Conservation (phyloP, 2,329 filamentous ascomycete species). For the Cladosporium sp. region DNA sequence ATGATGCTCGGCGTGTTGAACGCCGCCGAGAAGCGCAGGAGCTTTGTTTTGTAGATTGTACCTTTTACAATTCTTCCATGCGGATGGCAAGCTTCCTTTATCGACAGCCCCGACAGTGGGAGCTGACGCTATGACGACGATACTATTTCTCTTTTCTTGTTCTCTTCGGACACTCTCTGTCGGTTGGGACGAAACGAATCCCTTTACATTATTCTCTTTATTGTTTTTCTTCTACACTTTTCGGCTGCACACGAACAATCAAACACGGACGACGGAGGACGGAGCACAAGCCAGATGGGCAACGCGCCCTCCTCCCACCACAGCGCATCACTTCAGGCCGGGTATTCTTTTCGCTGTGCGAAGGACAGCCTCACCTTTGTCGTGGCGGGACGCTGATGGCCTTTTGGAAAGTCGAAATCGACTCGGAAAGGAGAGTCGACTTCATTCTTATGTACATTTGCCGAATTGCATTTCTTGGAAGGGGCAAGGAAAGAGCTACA, state of each 20-base stretch:
- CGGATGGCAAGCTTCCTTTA: not conserved
- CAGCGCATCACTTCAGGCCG: not conserved
- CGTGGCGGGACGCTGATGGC: not conserved
- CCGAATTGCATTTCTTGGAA: not conserved
- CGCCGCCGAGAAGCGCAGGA: conserved; percentile 86
- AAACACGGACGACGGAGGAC: not conserved
- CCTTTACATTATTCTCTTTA: not conserved
- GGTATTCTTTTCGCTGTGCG: conserved; percentile 3
- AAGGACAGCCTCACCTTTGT: not conserved
- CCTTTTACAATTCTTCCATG: not conserved
- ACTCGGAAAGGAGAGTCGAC: not conserved
- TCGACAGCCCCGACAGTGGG: not conserved
- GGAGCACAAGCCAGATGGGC: not conserved
- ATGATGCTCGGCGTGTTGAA: conserved; percentile 85
- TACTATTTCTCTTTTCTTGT: conserved; percentile 3
- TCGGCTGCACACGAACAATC: conserved; percentile 3
- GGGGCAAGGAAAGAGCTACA: not conserved
- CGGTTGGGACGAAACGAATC: conserved; percentile 9
- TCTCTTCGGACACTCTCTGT: conserved; percentile 3
- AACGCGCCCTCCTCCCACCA: not conserved
- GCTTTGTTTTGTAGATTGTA: conserved; percentile 54
- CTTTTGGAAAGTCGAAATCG: not conserved
- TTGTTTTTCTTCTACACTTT: conserved; percentile 2
- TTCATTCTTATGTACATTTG: conserved; percentile 8
- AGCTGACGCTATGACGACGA: conserved; percentile 7